A percentile compares a stretch with the other conserved stretches of the same genome.
Evolutionary conservation across 2,329 filamentous ascomycete species (phyloP).

Genomic region (Diplodia corticola): DNA sequence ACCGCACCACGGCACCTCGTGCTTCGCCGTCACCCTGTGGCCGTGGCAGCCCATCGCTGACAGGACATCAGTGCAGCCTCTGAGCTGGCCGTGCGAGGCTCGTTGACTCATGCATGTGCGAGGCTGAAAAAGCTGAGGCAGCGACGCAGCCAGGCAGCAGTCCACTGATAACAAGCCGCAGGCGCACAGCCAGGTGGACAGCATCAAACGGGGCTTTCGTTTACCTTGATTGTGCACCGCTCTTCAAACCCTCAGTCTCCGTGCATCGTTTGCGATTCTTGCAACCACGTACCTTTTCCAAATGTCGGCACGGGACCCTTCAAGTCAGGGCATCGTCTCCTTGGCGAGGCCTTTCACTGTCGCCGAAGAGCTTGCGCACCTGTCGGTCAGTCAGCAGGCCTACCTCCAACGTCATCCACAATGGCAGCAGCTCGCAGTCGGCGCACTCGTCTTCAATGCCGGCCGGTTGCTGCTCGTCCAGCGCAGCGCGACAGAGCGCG

Average conservation of each 20-base stretch:
- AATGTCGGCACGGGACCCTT: not conserved
- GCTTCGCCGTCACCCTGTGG: too few species aligned
- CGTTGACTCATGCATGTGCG: not conserved
- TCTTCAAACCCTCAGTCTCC: not conserved
- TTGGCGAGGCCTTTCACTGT: not conserved
- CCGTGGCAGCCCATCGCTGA: not conserved
- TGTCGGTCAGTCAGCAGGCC: conserved; percentile 31
- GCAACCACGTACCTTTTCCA: not conserved
- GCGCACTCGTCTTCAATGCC: conserved; percentile 36
- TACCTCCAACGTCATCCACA: conserved; percentile 33
- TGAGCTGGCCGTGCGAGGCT: not conserved
- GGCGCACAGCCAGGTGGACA: not conserved
- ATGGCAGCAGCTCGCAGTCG: conserved; percentile 33
- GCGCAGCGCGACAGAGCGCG: conserved; percentile 37
- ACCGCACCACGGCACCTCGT: too few species aligned
- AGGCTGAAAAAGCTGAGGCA: not conserved
- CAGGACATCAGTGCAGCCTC: not conserved
- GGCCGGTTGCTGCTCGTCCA: conserved; percentile 39
- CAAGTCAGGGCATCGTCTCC: not conserved
- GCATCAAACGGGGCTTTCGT: too few species aligned
- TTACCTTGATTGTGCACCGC: not conserved
- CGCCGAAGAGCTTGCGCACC: not conserved
- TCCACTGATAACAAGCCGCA: not conserved
- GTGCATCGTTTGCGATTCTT: not conserved
- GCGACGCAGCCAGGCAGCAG: not conserved